phyloP scores from a whole-genome alignment of 805 yeast species.

The Candida maesae region DNA sequence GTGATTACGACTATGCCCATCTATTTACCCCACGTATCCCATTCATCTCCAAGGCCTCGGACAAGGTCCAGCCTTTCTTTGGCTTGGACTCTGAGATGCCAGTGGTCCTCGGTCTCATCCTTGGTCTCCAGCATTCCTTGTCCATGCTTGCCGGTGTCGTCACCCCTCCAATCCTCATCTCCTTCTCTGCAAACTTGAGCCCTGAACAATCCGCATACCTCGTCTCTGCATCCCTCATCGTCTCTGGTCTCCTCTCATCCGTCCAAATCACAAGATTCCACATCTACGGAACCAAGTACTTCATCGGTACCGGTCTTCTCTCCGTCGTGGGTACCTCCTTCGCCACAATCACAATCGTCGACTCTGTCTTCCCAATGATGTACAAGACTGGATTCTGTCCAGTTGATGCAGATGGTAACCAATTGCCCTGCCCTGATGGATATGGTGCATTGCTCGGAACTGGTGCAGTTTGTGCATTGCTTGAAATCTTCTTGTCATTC shows the following conservation, averaged over 20 bases:
- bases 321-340: conserved; percentile 92
- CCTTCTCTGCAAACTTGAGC: conserved; percentile 57
- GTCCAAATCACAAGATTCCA: conserved; percentile 81
- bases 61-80: conserved; percentile 73
- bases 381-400: conserved; percentile 70
- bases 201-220: conserved; percentile 51
- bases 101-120: conserved; percentile 63
- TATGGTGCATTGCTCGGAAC: conserved; percentile 86
- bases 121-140: conserved; percentile 84
- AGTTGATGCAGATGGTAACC: conserved; percentile 55
- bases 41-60: conserved; percentile 48
- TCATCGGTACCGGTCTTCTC: conserved; percentile 81
- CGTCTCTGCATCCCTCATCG: conserved; percentile 70
- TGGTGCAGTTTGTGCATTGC: conserved; percentile 69
- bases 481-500: conserved; percentile 72
- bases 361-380: conserved; percentile 77
- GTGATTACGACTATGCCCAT: conserved; percentile 79
- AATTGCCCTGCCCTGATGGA: conserved; percentile 81
- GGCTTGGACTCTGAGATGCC: conserved; percentile 82
- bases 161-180: conserved; percentile 75
- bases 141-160: conserved; percentile 92
- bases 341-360: conserved; percentile 79
- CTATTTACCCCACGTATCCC: conserved; percentile 82
- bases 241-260: conserved; percentile 63
- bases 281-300: conserved; percentile 68